These are phyloP conservation scores for Gynochthodes officinalis DNA, from an alignment of 257 asterid genomes.

Conservation along the genomic window DNA sequence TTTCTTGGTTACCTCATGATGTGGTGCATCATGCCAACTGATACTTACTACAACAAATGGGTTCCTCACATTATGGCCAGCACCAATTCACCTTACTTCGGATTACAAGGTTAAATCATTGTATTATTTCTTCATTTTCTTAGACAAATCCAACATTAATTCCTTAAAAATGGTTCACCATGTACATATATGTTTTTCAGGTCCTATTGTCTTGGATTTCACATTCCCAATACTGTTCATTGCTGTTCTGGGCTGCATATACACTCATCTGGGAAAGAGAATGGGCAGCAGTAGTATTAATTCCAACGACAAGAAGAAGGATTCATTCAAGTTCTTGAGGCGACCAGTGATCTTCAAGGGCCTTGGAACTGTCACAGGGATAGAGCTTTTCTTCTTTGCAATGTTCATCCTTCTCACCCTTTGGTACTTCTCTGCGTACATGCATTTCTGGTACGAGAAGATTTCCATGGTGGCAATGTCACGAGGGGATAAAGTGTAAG, in stretches of 20 bases:
- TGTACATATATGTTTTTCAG: no score
- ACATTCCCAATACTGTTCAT: slow-evolving; percentile 89
- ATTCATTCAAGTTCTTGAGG: slow-evolving; percentile 40
- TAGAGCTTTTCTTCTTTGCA: slow-evolving; percentile 55
- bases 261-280: slow-evolving; percentile 66
- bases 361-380: slow-evolving; percentile 68
- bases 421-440: slow-evolving; percentile 73
- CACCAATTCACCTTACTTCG: slow-evolving; percentile 82
- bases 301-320: slow-evolving; percentile 25
- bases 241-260: slow-evolving; percentile 84
- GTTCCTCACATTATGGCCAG: slow-evolving; percentile 59
- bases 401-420: slow-evolving; percentile 69
- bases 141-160: no score
- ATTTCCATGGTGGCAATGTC: slow-evolving; percentile 36
- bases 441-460: slow-evolving; percentile 63
- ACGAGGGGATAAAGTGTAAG: slow-evolving; percentile 65
- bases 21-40: slow-evolving; percentile 98
- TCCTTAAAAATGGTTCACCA: no score
- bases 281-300: not conserved
- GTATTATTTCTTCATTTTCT: no score
- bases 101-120: slow-evolving; percentile 82
- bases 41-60: slow-evolving; percentile 80
- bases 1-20: slow-evolving; percentile 93
- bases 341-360: slow-evolving; percentile 67
- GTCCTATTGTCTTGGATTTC: slow-evolving; percentile 87